These are phyloP conservation scores for Casuarina glauca DNA, from an alignment of 306 rosid genomes.

Conservation along the genomic window DNA sequence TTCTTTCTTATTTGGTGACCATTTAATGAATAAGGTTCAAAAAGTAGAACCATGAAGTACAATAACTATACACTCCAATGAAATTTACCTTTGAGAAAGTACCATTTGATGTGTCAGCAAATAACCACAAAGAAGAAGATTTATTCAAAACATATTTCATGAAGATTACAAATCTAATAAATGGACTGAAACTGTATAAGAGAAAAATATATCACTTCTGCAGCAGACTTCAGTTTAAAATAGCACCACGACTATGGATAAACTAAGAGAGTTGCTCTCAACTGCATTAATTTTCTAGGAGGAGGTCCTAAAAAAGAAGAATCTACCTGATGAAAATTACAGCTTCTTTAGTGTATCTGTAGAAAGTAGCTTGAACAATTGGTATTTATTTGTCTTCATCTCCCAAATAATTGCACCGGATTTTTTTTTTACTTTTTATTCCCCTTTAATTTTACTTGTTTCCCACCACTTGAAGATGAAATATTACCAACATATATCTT, in stretches of 20 bases:
- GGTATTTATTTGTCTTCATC: not conserved
- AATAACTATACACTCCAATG: not conserved
- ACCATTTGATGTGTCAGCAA: not conserved
- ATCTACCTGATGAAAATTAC: not conserved
- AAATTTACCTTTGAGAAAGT: not conserved
- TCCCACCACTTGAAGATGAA: not conserved
- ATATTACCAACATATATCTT: not conserved
- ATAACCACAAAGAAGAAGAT: not conserved
- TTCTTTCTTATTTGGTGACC: conserved; percentile 18
- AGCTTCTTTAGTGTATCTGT: too few relatives aligned
- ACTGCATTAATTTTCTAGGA: not conserved
- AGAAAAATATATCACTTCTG: not conserved
- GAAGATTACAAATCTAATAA: not conserved
- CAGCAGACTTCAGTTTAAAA: not conserved
- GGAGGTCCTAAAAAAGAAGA: not conserved
- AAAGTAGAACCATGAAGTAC: not conserved
- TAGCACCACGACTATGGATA: not conserved
- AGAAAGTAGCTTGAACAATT: not conserved
- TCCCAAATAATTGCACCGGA: conserved; percentile 1
- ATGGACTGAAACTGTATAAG: not conserved
- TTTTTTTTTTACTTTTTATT: not conserved
- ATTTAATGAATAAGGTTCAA: not conserved
- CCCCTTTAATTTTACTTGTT: not conserved
- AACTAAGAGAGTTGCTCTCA: not conserved
- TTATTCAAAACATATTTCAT: not conserved